Conservation (phyloP, 352 stramenopile species). For the Pythium pectinolyticum region DNA sequence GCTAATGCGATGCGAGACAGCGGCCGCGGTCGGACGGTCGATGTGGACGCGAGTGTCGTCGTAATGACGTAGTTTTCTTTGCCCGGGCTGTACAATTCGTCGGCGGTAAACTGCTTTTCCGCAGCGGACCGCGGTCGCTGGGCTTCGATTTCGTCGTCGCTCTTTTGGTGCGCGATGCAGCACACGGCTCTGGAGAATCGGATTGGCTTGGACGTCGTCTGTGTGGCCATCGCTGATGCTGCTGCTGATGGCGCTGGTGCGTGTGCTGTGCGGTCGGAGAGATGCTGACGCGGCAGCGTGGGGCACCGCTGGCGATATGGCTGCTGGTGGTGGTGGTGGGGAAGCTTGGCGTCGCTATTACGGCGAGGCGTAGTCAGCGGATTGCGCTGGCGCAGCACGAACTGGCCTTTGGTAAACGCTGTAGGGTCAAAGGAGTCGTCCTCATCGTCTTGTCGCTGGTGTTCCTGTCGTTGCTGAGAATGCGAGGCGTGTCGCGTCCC, state of each 20-base stretch:
- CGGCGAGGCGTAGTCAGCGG: slow-evolving; percentile 3
- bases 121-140: neutral
- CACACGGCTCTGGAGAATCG: slow-evolving; percentile 20
- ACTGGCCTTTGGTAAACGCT: neutral
- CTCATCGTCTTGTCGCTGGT: slow-evolving; percentile 3
- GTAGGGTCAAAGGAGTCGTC: neutral
- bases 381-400: slow-evolving; percentile 16
- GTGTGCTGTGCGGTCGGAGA: slow-evolving; percentile 6
- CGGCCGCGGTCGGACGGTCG: slow-evolving; percentile 7
- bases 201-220: neutral
- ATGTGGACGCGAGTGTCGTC: neutral
- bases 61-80: slow-evolving; percentile 29
- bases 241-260: no score
- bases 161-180: slow-evolving; percentile 24
- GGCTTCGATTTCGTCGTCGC: neutral
- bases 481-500: neutral
- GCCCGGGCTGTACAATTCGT: slow-evolving; percentile 17
- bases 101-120: neutral
- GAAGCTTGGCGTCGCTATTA: neutral
- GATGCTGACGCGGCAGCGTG: slow-evolving; percentile 9
- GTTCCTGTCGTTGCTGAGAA: neutral
- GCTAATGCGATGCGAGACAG: slow-evolving; percentile 14
- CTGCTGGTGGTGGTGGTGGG: no score
- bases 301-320: slow-evolving; percentile 2
- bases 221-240: no score